These are phyloP conservation scores for Aspergillus melleus DNA, from an alignment of 2,329 filamentous ascomycete species.

Conservation along the genomic window DNA sequence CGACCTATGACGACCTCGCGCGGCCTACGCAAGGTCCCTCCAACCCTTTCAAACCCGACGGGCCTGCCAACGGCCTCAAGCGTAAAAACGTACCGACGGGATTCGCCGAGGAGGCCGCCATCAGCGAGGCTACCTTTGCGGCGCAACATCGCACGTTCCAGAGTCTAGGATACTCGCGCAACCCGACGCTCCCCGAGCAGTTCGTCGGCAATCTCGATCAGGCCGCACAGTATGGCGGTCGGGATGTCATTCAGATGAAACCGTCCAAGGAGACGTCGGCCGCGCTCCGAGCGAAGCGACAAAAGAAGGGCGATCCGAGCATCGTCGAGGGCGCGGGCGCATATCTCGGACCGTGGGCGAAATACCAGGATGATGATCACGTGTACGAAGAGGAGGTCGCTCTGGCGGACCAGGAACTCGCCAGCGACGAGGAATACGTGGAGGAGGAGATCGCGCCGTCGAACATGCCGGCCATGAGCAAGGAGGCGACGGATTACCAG, in stretches of 20 bases:
- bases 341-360: slow-evolving; percentile 94
- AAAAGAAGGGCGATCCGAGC: slow-evolving; percentile 79
- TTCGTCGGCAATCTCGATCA: slow-evolving; percentile 51
- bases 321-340: slow-evolving; percentile 83
- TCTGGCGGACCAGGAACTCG: slow-evolving; percentile 70
- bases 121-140: slow-evolving; percentile 89
- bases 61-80: slow-evolving; percentile 57
- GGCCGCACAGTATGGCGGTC: slow-evolving; percentile 47
- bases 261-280: slow-evolving; percentile 71
- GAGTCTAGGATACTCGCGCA: slow-evolving; percentile 57
- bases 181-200: slow-evolving; percentile 44
- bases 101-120: slow-evolving; percentile 79
- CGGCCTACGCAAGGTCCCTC: slow-evolving; percentile 66
- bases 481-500: slow-evolving; percentile 52
- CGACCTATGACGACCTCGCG: slow-evolving; percentile 70
- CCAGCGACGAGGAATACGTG: slow-evolving; percentile 76
- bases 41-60: slow-evolving; percentile 72
- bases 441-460: slow-evolving; percentile 53
- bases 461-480: slow-evolving; percentile 51
- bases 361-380: slow-evolving; percentile 73
- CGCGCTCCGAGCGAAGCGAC: slow-evolving; percentile 69
- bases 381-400: slow-evolving; percentile 65
- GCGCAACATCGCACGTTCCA: slow-evolving; percentile 83
- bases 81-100: slow-evolving; percentile 84
- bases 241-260: slow-evolving; percentile 55